Conservation (phyloP, 306 rosid species). For the Prunus salicina region DNA sequence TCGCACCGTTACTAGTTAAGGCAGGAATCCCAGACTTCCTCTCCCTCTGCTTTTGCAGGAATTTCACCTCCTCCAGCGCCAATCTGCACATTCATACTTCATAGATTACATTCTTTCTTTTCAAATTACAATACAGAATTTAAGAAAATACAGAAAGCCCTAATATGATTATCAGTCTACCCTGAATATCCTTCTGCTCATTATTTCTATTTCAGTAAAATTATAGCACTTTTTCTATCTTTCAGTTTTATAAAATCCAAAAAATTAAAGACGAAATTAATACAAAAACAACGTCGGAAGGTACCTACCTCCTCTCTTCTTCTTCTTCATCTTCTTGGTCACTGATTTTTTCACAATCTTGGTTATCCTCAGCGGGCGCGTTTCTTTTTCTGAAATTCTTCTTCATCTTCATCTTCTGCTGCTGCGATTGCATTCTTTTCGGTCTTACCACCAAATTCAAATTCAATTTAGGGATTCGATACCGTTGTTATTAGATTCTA, state of each 20-base stretch:
- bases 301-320: constrained; percentile 57
- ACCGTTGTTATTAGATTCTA: background rate
- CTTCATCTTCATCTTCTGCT: constrained; percentile 48
- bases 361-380: constrained; percentile 26
- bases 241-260: background rate
- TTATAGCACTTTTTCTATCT: background rate
- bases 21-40: constrained; percentile 84
- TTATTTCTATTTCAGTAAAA: background rate
- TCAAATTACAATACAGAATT: background rate
- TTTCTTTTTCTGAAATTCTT: constrained; percentile 68
- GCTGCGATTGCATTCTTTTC: constrained; percentile 17
- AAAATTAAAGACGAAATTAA: background rate
- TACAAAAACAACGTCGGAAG: background rate
- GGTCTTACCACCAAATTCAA: background rate
- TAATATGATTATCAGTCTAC: background rate
- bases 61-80: constrained; percentile 89
- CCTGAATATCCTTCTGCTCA: background rate
- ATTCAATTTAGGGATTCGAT: background rate
- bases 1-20: constrained; percentile 21
- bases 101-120: background rate
- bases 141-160: background rate
- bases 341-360: background rate
- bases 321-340: constrained; percentile 56
- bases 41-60: constrained; percentile 89
- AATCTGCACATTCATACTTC: constrained; percentile 36